Base-by-base conservation (phyloP, 148 eudicot species). In the Diospyros kaki region DNA sequence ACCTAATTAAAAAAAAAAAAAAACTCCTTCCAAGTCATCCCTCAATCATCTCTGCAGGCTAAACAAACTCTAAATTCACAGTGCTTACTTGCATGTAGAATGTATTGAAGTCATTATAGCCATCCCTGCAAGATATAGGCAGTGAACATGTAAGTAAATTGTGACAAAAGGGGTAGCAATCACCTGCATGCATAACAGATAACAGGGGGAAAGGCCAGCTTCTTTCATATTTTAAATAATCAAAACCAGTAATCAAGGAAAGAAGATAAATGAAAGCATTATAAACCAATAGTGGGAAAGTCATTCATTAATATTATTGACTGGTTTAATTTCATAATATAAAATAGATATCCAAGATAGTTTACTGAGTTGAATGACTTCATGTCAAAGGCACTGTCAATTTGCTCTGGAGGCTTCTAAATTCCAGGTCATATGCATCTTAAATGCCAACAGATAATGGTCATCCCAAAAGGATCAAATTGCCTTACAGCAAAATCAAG, bases 1-100 rank as follows among this genome's bases (percentile, higher is more conserved):
- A 48, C 52, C 52, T 48, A 48, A 1, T 48, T 48, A 48, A 48
- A 4, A 48, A 8, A 48, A 48, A 48, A 4, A 48, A 48, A 48
- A 48, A 48, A 1, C 52, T 8, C 52, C 52, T 4, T 48, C 52
- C 52, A 48, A 28, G 28, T 28, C 28, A 28, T 28, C 28, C 51
- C 40, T 54, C 1, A 9, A 28, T 13, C 39, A 71, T 8, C 28
- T 69, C 43, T 60, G 10, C 14, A 72, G 18, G 14, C 39, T 28
- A 65, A 50, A 51, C 14, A 63, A 53, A 71, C 60, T 50, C 73
- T 43, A 66, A 46, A 46, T 44, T 66, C 54, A 66, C 53, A 50
- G 69, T 52, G 72, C 99, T 93, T 89, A 95, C 99, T 87, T 95
- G 99, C 94, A 95, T 88, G 84, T 95, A 95, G 84, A 95, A 95